These are phyloP conservation scores for Mortierella polycephala DNA, from an alignment of 371 early-diverging fungal species.

Conservation along the genomic window DNA sequence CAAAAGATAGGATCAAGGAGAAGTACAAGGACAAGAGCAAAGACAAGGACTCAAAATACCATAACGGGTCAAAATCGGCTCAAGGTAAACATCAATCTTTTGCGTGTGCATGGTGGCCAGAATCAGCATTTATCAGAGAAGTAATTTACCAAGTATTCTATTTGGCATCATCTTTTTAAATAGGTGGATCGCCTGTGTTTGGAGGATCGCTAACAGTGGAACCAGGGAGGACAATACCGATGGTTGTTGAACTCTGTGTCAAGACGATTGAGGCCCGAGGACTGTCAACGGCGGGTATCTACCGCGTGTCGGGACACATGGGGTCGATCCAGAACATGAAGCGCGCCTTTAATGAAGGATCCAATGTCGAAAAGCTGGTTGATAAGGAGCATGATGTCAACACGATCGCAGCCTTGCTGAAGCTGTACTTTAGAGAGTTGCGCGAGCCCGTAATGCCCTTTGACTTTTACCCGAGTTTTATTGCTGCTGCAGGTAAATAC, in stretches of 20 bases:
- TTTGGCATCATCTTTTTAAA: conserved; percentile 8
- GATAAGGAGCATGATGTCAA: conserved; percentile 78
- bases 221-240: conserved; percentile 64
- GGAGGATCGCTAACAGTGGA: conserved; percentile 70
- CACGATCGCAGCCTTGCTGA: conserved; percentile 78
- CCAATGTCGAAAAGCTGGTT: conserved; percentile 54
- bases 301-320: conserved; percentile 83
- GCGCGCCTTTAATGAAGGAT: conserved; percentile 67
- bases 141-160: not conserved
- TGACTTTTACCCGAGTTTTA: conserved; percentile 81
- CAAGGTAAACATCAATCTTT: not conserved
- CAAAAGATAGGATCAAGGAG: conserved; percentile 17
- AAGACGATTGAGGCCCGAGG: conserved; percentile 76
- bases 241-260: conserved; percentile 72
- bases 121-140: no score
- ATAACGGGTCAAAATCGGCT: not conserved
- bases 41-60: conserved; percentile 12
- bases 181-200: conserved; percentile 60
- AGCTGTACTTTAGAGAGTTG: conserved; percentile 87
- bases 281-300: conserved; percentile 75
- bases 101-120: not conserved
- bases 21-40: conserved; percentile 20
- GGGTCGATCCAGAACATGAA: conserved; percentile 76
- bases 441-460: conserved; percentile 81
- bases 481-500: conserved; percentile 78